A percentile compares a stretch with the other conserved stretches of the same genome.
phyloP scores from a whole-genome alignment of 2,329 filamentous ascomycete species.

The Talaromyces sp. region DNA sequence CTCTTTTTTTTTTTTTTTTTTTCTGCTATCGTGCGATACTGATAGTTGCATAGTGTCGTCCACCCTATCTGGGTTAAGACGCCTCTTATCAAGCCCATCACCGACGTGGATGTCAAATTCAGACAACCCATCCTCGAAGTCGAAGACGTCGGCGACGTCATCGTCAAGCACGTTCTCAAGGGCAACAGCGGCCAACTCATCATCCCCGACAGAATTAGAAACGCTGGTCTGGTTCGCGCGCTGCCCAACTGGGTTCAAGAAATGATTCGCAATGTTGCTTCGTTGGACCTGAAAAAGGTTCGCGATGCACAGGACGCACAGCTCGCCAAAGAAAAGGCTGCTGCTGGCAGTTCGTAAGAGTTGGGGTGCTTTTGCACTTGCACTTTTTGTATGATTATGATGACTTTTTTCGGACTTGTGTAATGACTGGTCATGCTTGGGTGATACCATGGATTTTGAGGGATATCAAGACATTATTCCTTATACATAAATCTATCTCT shows the following conservation, averaged over 20 bases:
- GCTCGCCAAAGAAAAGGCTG: slow-evolving; percentile 31
- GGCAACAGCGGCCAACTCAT: slow-evolving; percentile 47
- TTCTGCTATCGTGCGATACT: not conserved
- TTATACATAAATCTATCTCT: not conserved
- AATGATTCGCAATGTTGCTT: slow-evolving; percentile 22
- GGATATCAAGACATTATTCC: not conserved
- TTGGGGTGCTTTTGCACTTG: not conserved
- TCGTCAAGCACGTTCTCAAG: slow-evolving; percentile 47
- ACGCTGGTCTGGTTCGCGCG: slow-evolving; percentile 23
- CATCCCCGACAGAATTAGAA: slow-evolving; percentile 34
- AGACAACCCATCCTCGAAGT: slow-evolving; percentile 31
- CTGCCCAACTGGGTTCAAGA: slow-evolving; percentile 47
- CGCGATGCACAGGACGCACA: slow-evolving; percentile 12
- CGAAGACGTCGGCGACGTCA: slow-evolving; percentile 40
- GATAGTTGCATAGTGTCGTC: slow-evolving; percentile 21
- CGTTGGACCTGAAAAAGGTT: slow-evolving; percentile 19
- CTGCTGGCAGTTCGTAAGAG: slow-evolving; percentile 34
- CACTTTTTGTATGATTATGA: not conserved
- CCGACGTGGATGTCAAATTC: slow-evolving; percentile 26
- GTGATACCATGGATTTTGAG: not conserved
- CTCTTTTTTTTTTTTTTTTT: not conserved
- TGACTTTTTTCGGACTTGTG: not conserved
- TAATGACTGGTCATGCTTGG: not conserved
- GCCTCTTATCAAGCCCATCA: slow-evolving; percentile 38
- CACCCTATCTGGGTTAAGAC: slow-evolving; percentile 45